These are phyloP conservation scores for Gastrolobium bilobum DNA, from an alignment of 306 rosid species.

Conservation along the genomic window DNA sequence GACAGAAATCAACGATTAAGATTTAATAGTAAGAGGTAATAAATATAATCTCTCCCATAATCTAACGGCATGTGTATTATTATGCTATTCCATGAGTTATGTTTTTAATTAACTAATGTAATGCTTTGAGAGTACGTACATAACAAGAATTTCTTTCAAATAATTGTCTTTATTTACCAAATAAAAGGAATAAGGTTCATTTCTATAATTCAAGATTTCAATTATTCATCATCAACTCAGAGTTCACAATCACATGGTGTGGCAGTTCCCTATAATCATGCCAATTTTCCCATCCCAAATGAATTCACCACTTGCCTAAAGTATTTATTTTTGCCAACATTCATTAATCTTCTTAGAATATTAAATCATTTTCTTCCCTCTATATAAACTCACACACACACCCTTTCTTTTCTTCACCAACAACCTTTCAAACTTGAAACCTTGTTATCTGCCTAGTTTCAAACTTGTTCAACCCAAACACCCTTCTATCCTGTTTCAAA, in stretches of 20 bases:
- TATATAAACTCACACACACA: slow-evolving; percentile 40
- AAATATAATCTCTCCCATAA: no score
- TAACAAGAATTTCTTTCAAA: no score
- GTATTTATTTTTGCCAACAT: neutral
- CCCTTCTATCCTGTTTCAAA: neutral
- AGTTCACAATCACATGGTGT: slow-evolving; percentile 45
- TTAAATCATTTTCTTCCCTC: slow-evolving; percentile 38
- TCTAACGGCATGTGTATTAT: neutral
- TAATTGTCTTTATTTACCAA: neutral
- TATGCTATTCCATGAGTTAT: neutral
- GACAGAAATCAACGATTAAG: no score
- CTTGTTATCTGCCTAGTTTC: neutral
- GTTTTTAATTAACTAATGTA: neutral
- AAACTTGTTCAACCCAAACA: neutral
- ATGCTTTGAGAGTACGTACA: no score
- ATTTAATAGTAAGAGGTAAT: no score
- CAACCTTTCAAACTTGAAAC: slow-evolving; percentile 1
- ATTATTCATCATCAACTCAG: slow-evolving; percentile 26
- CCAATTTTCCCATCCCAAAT: neutral
- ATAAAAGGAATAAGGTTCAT: neutral
- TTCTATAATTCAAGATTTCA: slow-evolving; percentile 1
- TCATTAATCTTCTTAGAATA: slow-evolving; percentile 21
- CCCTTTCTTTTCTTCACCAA: slow-evolving; percentile 36
- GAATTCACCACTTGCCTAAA: slow-evolving; percentile 8
- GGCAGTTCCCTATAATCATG: slow-evolving; percentile 22